Conservation (phyloP, 148 eudicot genomes). For the Rhododendron mucronatum region DNA sequence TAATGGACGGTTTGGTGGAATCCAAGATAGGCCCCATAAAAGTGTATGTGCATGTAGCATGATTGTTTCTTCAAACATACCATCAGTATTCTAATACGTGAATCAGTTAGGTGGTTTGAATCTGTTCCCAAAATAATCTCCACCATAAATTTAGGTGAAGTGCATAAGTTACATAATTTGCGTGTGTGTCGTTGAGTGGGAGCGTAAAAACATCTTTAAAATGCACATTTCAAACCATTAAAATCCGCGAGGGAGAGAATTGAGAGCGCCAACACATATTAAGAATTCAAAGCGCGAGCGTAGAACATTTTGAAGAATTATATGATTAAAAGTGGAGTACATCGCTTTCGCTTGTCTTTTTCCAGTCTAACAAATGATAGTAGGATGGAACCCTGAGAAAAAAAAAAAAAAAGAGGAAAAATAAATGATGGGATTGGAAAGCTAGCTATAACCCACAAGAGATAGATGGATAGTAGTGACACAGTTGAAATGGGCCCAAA, state of each 20-base stretch:
- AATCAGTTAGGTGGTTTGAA: neutral
- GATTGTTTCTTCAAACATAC: too few relatives aligned
- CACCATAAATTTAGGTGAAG: neutral
- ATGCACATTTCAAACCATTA: too few relatives aligned
- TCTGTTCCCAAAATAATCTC: neutral
- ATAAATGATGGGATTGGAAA: neutral
- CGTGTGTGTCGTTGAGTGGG: too few relatives aligned
- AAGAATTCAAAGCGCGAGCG: too few relatives aligned
- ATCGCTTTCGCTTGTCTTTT: neutral
- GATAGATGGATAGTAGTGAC: neutral
- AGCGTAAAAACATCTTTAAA: too few relatives aligned
- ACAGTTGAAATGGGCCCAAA: slow-evolving; percentile 18
- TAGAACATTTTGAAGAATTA: too few relatives aligned
- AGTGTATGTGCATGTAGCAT: too few relatives aligned
- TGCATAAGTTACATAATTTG: neutral
- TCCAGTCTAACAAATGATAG: neutral
- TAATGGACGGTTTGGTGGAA: too few relatives aligned
- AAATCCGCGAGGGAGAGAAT: too few relatives aligned
- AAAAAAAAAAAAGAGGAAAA: neutral
- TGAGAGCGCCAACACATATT: too few relatives aligned
- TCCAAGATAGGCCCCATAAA: too few relatives aligned
- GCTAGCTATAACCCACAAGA: neutral
- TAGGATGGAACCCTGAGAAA: neutral
- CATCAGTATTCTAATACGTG: neutral
- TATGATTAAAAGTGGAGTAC: too few relatives aligned